Evolutionary conservation across 1,139 yeast genomes (phyloP).

Genomic region (Pichia sp.): DNA sequence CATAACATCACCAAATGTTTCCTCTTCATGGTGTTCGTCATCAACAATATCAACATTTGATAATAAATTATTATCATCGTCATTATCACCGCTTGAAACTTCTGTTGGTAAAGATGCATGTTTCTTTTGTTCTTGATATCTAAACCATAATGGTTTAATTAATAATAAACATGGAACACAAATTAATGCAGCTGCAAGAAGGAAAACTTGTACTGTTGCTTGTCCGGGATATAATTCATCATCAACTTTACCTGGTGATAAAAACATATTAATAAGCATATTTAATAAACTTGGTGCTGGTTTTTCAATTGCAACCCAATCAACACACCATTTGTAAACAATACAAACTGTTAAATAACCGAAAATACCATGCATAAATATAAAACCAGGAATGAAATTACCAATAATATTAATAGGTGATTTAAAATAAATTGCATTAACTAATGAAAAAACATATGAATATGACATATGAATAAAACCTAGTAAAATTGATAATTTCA

Average conservation of each 20-base stretch:
- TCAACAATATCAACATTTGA: constrained; percentile 28
- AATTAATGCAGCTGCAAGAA: constrained; percentile 53
- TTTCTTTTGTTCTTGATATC: constrained; percentile 25
- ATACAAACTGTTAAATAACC: constrained; percentile 70
- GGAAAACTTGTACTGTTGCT: constrained; percentile 50
- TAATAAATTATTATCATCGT: constrained; percentile 30
- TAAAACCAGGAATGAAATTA: constrained; percentile 70
- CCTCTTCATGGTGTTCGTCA: constrained; percentile 50
- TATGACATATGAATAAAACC: constrained; percentile 76
- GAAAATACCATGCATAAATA: constrained; percentile 79
- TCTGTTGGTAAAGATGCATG: constrained; percentile 19
- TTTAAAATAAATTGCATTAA: constrained; percentile 52
- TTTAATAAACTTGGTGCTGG: constrained; percentile 79
- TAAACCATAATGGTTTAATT: constrained; percentile 54
- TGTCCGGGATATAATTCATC: constrained; percentile 64
- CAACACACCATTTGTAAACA: constrained; percentile 71
- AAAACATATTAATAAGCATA: constrained; percentile 76
- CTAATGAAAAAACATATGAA: constrained; percentile 62
- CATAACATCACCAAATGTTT: constrained; percentile 66
- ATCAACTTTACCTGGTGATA: constrained; percentile 67
- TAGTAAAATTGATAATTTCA: constrained; percentile 75
- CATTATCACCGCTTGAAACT: constrained; percentile 16
- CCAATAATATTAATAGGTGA: constrained; percentile 65
- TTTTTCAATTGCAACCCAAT: constrained; percentile 61
- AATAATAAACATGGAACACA: constrained; percentile 76